Base-by-base conservation (phyloP, 768 basidiomycete species). In the Asterophora lycoperdoides region DNA sequence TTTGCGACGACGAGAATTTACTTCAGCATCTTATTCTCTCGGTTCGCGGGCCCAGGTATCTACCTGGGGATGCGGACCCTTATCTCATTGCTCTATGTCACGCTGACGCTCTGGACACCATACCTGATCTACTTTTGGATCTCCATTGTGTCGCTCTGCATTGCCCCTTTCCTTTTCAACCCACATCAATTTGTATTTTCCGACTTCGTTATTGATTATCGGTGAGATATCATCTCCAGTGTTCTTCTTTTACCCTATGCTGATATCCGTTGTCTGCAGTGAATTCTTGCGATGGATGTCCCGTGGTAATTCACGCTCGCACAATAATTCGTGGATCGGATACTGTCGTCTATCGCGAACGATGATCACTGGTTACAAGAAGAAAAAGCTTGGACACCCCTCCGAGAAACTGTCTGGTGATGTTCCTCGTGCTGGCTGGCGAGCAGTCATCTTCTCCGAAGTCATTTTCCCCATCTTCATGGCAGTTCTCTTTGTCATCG, bases 231-330 rank as follows among this genome's bases (percentile, higher is more conserved):
- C 9, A 48, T 17, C 2, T 14, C n/a, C 28, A 18, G 38, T 36
- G 3, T 9, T 14, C 10, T 45, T n/a, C 36, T 33, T 32, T 48
- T 26, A 33, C 19, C 17, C 19, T 53, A 4, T 52, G 44, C 33
- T 58, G n/a, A 41, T 33, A 26, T 28, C 7, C 26, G 45, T 39
- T 51, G 20, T 38, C 45, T 68, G 60, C 63, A 91, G 95, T 58
- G 95, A 98, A 72, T 98, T 93, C 73, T 72, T 99, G 56, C 81
- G 96, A 54, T 99, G 96, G 96, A 98, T 99, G 94, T 94, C 86
- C 29, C 83, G 96, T 44, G 96, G 96, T 46, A 99, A 99, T 72
- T 97, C 96, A 33, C 80, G 93, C 28, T 92, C 93, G 17, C 96
- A 99, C 68, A 89, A 81, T 60, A 99, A 97, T 67, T 96, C 95